Evolutionary conservation across 2,329 filamentous ascomycete species (phyloP), one percentile per base, ranked within the genome.

Genomic region (Orbilia ellipsospora): DNA sequence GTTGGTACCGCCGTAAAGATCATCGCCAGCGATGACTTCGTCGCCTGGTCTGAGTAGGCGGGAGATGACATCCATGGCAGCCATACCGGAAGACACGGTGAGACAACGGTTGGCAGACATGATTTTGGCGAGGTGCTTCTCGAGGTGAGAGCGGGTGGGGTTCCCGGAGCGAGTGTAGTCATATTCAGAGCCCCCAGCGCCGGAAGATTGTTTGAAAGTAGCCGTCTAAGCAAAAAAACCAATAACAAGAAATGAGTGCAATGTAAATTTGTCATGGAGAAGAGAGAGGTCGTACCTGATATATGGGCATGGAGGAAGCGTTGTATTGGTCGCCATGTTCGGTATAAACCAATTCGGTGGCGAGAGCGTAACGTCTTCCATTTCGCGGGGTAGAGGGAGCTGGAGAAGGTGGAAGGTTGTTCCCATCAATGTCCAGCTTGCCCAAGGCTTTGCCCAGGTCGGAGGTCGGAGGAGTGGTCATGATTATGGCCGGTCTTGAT

Each of bases 121-220:
- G 82, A 99, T 96, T 88, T 99, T 99, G 81, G 96, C 95, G 80
- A 99, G 86, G 83, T 99, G 95, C 73, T 94, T 90, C 85, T 99
- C 95, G 77, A 99, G 88, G 81, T 99, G 95, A 40, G 94, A 96
- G 78, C 95, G 89, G 72, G 95, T 99, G 16, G 95, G 95, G 82
- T 99, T 99, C 68, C 95, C 95, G 42, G 94, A 98, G 77, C 96
- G 92, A 74, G 95, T 98, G 85, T 99, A 99, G 85, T 99, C 95
- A 83, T 98, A 99, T 83, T 98, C 94, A 79, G 89, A 91, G 74
- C 92, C 93, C 73, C 92, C 93, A 54, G 84, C 87, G 77, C 91
- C 90, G 16, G 91, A 92, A 20, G 88, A 88, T 84, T 98, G 95
- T 85, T 99, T 99, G 86, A 99, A 99, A 44, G 95, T 99, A 57